phyloP scores from a whole-genome alignment of 2,329 filamentous ascomycete species.

The Xylaria multiplex region DNA sequence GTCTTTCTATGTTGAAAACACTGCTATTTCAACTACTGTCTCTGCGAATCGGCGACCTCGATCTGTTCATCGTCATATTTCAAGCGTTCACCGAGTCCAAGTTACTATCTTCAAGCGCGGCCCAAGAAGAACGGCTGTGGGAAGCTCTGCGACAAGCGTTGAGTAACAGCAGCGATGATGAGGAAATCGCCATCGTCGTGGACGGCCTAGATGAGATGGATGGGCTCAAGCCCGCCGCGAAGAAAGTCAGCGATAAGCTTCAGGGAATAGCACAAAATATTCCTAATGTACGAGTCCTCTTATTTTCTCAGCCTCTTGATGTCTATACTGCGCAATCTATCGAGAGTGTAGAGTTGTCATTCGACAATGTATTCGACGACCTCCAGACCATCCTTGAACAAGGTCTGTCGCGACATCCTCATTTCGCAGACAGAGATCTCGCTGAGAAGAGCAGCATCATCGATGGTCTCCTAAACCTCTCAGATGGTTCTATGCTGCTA shows the following conservation, averaged over 20 bases:
- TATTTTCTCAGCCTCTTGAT: slow-evolving; percentile 33
- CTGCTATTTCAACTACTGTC: slow-evolving; percentile 36
- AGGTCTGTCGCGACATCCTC: slow-evolving; percentile 19
- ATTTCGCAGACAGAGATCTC: slow-evolving; percentile 18
- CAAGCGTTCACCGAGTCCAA: slow-evolving; percentile 29
- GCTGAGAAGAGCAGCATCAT: slow-evolving; percentile 26
- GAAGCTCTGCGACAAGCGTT: slow-evolving; percentile 30
- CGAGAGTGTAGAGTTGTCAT: slow-evolving; percentile 31
- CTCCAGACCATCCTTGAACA: slow-evolving; percentile 32
- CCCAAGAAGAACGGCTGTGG: slow-evolving; percentile 33
- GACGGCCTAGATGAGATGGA: slow-evolving; percentile 37
- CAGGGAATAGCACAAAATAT: slow-evolving; percentile 27
- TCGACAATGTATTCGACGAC: slow-evolving; percentile 32
- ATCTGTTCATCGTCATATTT: slow-evolving; percentile 31
- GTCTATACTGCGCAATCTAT: slow-evolving; percentile 10
- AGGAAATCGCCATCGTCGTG: slow-evolving; percentile 31
- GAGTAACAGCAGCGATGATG: slow-evolving; percentile 29
- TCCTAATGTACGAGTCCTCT: slow-evolving; percentile 22
- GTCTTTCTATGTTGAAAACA: slow-evolving; percentile 33
- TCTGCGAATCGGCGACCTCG: slow-evolving; percentile 30
- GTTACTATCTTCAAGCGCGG: slow-evolving; percentile 17
- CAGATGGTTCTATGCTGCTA: slow-evolving; percentile 28
- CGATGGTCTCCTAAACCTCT: slow-evolving; percentile 26
- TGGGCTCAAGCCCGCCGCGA: slow-evolving; percentile 33
- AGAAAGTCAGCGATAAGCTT: slow-evolving; percentile 31